Percentiles rank a stretch among this genome's conserved stretches.
phyloP scores from a whole-genome alignment of 148 eudicot species.

The Tetragonia tetragonoides region DNA sequence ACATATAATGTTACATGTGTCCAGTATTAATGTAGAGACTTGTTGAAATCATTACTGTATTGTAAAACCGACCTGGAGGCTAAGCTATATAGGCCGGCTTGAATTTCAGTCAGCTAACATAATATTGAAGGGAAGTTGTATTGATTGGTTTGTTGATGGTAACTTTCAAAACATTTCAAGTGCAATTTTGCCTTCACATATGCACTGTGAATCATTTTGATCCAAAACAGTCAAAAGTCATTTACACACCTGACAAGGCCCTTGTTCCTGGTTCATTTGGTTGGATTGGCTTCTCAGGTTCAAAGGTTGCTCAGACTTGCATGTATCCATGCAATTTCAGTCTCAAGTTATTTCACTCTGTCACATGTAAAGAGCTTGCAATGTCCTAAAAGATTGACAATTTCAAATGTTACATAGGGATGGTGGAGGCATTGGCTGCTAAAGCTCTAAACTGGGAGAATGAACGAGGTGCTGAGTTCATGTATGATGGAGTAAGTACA shows the following conservation, averaged over 20 bases:
- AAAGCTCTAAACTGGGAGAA: constrained; percentile 76
- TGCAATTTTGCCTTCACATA: neutral
- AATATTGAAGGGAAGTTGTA: neutral
- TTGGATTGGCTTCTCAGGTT: neutral
- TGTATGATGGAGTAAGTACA: constrained; percentile 54
- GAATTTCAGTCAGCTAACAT: neutral
- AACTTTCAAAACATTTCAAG: neutral
- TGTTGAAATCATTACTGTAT: neutral
- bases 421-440: constrained; percentile 69
- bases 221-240: neutral
- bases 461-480: constrained; percentile 62
- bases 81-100: neutral
- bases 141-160: neutral
- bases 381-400: neutral
- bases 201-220: neutral
- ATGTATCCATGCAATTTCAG: neutral
- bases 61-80: neutral
- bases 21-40: neutral
- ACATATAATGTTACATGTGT: neutral
- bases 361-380: neutral
- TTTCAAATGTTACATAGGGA: constrained; percentile 22
- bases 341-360: neutral
- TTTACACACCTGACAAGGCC: neutral
- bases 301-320: neutral
- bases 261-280: neutral